Percentiles rank a stretch among this genome's conserved stretches.
These are phyloP conservation scores for Wickerhamiella nectarea DNA, from an alignment of 805 yeast genomes.

Conservation along the genomic window DNA sequence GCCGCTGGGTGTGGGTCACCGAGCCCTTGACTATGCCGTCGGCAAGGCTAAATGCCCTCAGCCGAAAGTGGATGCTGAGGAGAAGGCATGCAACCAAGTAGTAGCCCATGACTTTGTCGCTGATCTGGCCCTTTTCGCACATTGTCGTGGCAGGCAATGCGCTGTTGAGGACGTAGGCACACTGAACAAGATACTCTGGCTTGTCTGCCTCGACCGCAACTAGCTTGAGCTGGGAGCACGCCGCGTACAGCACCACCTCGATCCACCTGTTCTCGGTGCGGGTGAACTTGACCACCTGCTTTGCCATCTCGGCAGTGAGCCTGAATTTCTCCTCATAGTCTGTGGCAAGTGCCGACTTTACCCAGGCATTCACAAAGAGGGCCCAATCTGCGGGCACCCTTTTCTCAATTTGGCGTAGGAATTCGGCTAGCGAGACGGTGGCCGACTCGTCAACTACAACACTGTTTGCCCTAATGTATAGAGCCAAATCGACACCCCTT, in stretches of 20 bases:
- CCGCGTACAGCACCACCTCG: not conserved
- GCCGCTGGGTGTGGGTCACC: slow-evolving; percentile 5
- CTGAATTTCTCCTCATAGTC: not conserved
- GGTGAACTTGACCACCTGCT: slow-evolving; percentile 1
- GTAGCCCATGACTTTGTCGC: slow-evolving; percentile 2
- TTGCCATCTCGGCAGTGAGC: not conserved
- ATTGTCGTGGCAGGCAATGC: not conserved
- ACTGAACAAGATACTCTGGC: not conserved
- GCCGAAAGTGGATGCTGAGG: slow-evolving; percentile 15
- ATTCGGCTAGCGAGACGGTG: not conserved
- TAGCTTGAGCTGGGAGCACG: not conserved
- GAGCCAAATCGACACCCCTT: no score
- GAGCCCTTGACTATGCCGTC: slow-evolving; percentile 17
- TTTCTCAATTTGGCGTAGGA: not conserved
- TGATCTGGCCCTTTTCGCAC: not conserved
- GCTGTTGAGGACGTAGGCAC: not conserved
- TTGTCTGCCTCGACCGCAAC: not conserved
- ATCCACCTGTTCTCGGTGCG: slow-evolving; percentile 1
- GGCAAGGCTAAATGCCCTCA: slow-evolving; percentile 17
- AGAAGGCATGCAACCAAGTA: slow-evolving; percentile 9
- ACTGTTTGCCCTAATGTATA: no score
- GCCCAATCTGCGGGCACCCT: slow-evolving; percentile 1
- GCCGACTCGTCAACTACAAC: no score
- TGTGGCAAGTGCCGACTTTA: not conserved
- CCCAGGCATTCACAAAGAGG: not conserved